Base-by-base conservation (phyloP, 257 asterid genomes). In the Solanum sejunctum region DNA sequence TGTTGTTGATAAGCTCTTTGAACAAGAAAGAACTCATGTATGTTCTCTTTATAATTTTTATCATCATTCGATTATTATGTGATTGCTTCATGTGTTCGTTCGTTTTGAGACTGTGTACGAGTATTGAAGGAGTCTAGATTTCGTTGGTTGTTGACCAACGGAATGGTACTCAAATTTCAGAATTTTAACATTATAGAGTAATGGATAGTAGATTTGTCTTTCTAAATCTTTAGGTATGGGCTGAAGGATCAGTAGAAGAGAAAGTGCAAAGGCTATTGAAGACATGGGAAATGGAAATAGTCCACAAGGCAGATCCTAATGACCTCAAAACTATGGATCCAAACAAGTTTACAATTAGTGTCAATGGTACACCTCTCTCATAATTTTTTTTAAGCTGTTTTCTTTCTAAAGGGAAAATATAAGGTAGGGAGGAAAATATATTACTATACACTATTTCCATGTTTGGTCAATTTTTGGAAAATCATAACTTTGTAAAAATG, bases 11-110 rank as follows among this genome's bases (percentile, higher is more conserved):
- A 88, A 93, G 91, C 91, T 95, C 73, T 95, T 95, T 83, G 98
- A 93, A 88, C 88, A 95, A 86, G 97, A 93, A 56, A 86, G 94
- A 87, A 93, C 97, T 83, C 90, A 91, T 8, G 98, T 93, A 88
- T 63, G 70, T 21, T 60, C 63, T 57, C 56, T 57, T 18, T 60
- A 36, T 83, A 11, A 11, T 23, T 41, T 54, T 61, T 17, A 1
- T 18, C 84, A 18, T 18, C 21, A 32, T 5, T 20, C n/a, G 15
- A 49, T 4, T 17, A 3, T 20, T 3, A 10, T 83, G 2, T 36
- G 49, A 72, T 72, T 12, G 54, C 4, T 72, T 21, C 58, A 47
- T 47, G 56, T 32, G 32, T 32, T 32, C 3, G 3, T 3, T 32
- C 36, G 36, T 32, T 32, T 32, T 2, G 36, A 32, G 36, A 32